Percentiles rank a stretch among this genome's conserved stretches.
Conservation (phyloP, 2,329 filamentous ascomycete species). For the Aspergillus chevalieri region DNA sequence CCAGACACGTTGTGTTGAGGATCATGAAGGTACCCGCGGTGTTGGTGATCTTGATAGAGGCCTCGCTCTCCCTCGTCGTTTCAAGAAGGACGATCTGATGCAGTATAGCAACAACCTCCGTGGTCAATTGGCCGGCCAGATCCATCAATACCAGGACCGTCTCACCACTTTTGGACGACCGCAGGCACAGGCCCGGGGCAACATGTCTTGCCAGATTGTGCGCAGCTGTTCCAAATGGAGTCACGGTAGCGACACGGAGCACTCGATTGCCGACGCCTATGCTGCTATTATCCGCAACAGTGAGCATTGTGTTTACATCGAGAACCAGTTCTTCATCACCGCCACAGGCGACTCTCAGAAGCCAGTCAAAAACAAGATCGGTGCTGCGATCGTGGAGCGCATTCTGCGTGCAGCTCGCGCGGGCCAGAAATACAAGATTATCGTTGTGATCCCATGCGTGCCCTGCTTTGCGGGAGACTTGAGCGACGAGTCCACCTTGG, state of each 20-base stretch:
- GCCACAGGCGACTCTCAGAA: constrained; percentile 79
- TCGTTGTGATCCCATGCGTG: constrained; percentile 82
- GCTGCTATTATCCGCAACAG: constrained; percentile 77
- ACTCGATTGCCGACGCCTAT: constrained; percentile 83
- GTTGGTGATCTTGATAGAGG: constrained; percentile 31
- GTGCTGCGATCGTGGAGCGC: constrained; percentile 86
- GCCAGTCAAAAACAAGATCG: constrained; percentile 84
- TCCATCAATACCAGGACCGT: constrained; percentile 40
- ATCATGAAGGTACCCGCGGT: constrained; percentile 28
- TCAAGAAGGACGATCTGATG: constrained; percentile 29
- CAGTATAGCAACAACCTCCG: constrained; percentile 34
- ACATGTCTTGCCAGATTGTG: constrained; percentile 44
- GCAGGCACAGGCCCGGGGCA: constrained; percentile 20
- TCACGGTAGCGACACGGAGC: constrained; percentile 75
- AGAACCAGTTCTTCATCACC: constrained; percentile 98
- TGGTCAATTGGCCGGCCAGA: constrained; percentile 36
- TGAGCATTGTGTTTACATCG: constrained; percentile 91
- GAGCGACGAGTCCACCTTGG: constrained; percentile 71
- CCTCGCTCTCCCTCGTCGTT: constrained; percentile 26
- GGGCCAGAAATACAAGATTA: constrained; percentile 79
- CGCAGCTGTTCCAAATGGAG: constrained; percentile 93
- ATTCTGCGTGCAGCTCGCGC: constrained; percentile 75
- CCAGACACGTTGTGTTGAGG: constrained; percentile 28
- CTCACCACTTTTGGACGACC: constrained; percentile 21
- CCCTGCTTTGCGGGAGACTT: constrained; percentile 93